These are phyloP conservation scores for Backusella liffmaniae DNA, from an alignment of 192 early-diverging fungal species.

Conservation along the genomic window DNA sequence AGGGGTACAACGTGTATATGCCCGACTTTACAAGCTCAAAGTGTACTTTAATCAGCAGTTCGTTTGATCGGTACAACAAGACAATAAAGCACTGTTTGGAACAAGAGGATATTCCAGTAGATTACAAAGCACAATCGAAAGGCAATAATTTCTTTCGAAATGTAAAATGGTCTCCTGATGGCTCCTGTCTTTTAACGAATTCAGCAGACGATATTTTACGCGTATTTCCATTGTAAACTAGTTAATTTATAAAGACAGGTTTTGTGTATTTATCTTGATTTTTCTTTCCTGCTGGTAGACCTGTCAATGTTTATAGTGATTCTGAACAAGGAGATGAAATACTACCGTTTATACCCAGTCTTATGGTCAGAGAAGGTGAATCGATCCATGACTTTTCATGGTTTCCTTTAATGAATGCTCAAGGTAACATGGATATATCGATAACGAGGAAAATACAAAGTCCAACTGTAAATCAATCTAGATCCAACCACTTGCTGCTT, in stretches of 20 bases:
- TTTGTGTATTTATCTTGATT: background rate
- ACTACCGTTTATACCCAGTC: background rate
- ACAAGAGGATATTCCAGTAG: background rate
- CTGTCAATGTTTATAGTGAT: conserved; percentile 2
- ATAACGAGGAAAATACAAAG: background rate
- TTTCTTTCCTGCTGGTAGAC: conserved; percentile 11
- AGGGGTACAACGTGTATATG: conserved; percentile 4
- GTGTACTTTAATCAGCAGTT: background rate
- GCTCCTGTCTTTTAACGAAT: conserved; percentile 58
- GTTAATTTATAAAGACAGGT: conserved; percentile 17
- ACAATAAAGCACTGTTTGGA: background rate
- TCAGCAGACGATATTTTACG: conserved; percentile 61
- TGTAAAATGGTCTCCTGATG: conserved; percentile 70
- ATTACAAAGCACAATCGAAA: background rate
- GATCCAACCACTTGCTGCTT: conserved; percentile 64
- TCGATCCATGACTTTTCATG: conserved; percentile 60
- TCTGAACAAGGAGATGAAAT: background rate
- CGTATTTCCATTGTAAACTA: conserved; percentile 52
- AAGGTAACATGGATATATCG: conserved; percentile 25
- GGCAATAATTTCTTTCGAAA: conserved; percentile 60
- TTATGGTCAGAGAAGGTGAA: conserved; percentile 47
- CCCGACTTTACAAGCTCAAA: background rate
- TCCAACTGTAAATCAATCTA: background rate
- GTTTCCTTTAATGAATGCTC: conserved; percentile 60
- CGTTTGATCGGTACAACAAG: background rate